Conservation (phyloP, 352 stramenopile genomes). For the Phytophthora colocasiae region DNA sequence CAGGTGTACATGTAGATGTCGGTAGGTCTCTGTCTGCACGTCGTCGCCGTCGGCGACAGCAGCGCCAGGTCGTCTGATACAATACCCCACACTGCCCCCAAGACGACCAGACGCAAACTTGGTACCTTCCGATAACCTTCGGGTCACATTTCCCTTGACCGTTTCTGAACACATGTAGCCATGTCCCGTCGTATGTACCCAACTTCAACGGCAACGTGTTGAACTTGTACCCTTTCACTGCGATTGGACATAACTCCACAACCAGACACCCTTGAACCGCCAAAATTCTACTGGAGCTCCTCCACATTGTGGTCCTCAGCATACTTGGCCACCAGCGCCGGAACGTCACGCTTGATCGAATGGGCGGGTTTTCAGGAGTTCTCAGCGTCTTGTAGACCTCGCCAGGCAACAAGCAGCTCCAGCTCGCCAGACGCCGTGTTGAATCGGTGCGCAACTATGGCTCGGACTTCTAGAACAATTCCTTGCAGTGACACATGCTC, state of each 20-base stretch:
- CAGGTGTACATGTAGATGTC: no score
- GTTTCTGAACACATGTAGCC: no score
- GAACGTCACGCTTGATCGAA: constrained; percentile 14
- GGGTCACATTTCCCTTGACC: no score
- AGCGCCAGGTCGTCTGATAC: no score
- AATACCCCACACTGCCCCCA: no score
- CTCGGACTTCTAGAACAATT: constrained; percentile 12
- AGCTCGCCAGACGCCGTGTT: constrained; percentile 6
- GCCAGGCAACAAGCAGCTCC: constrained; percentile 14
- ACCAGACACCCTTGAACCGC: not conserved
- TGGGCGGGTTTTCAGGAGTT: constrained; percentile 14
- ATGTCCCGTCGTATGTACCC: no score
- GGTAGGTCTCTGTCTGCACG: no score
- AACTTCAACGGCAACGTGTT: no score
- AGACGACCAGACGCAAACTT: no score
- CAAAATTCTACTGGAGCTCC: not conserved
- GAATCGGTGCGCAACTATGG: not conserved
- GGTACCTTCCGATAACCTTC: no score
- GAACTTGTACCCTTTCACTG: no score
- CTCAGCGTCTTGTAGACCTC: constrained; percentile 14
- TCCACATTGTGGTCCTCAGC: not conserved
- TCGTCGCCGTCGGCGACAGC: no score
- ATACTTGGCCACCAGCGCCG: constrained; percentile 3
- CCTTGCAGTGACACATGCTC: constrained; percentile 12
- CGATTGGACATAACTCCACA: not conserved